Evolutionary conservation across 495 filamentous ascomycete genomes (phyloP), one percentile per base, ranked within the genome.

Genomic region (Jackrogersella multiformis): DNA sequence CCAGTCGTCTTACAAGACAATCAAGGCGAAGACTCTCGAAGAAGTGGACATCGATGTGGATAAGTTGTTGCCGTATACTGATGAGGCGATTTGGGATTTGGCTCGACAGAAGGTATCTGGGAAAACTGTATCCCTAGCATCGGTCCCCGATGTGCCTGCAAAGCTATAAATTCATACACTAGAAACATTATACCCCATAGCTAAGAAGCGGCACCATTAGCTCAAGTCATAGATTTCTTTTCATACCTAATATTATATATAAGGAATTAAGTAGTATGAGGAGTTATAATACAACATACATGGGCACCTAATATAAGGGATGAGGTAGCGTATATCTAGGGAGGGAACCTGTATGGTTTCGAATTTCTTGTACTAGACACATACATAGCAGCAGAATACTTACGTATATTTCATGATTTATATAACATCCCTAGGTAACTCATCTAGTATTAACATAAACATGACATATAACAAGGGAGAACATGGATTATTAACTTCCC

Each of bases 31-130:
- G 76, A 82, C 84, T 35, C 69, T 82, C 48, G 76, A 80, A 28
- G 85, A 86, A 66, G 78, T 72, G 16, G 66, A 78, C 54, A 73
- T 90, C 10, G 80, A 88, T 21, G 74, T 88, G 30, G 78, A 78
- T 21, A 73, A 79, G 55, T 72, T 89, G 24, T 79, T 76, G 57
- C 70, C 75, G 8, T 79, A 86, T 15, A 77, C 66, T 3, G 80
- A 88, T 48, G 84, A 85, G 48, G 85, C 89, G 53, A 85, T 93
- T 80, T 70, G 61, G 42, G 76, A 77, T 55, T 72, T 79, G 65
- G 79, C 85, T 53, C 71, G 73, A 36, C 78, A 78, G 74, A 79
- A 41, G 81, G 77, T 80, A 1, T 18, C 20, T 74, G 79, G 69
- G 79, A 76, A 55, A 62, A 55, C 66, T 56, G 67, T 68, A 42